A percentile compares a stretch with the other conserved stretches of the same genome.
Evolutionary conservation across 768 basidiomycete species (phyloP).

Genomic region (Boletus subcaerulescens): DNA sequence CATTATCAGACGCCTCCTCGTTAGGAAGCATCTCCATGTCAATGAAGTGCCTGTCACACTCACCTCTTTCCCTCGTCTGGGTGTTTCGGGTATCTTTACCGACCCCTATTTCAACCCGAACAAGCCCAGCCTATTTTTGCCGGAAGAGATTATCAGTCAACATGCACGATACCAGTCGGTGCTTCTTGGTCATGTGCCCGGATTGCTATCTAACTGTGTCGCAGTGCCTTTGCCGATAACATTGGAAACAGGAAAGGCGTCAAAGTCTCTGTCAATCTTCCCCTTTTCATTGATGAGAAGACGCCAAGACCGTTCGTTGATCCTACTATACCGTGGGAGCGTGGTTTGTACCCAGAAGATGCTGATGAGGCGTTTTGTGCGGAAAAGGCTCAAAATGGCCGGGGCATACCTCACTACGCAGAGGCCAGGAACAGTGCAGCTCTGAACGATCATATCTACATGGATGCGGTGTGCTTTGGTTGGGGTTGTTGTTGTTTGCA

Average conservation of each 20-base stretch:
- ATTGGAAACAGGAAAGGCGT: conserved; percentile 86
- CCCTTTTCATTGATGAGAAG: conserved; percentile 82
- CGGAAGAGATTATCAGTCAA: conserved; percentile 93
- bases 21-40: conserved; percentile 65
- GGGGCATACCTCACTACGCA: not conserved
- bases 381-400: conserved; percentile 8
- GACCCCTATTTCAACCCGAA: conserved; percentile 81
- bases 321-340: conserved; percentile 85
- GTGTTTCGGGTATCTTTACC: conserved; percentile 85
- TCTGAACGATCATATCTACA: no score
- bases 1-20: conserved; percentile 67
- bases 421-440: no score
- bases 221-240: conserved; percentile 91
- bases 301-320: conserved; percentile 90
- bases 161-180: conserved; percentile 97
- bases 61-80: conserved; percentile 90
- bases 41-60: conserved; percentile 91
- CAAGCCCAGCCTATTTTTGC: conserved; percentile 86
- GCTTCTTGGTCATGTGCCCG: conserved; percentile 5
- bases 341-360: conserved; percentile 51
- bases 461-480: no score
- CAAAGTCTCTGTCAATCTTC: conserved; percentile 93
- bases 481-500: no score
- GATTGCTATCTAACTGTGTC: conserved; percentile 9
- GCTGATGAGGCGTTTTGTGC: conserved; percentile 47